Conservation (phyloP, 441 rosid species). For the Erodium moschatum region DNA sequence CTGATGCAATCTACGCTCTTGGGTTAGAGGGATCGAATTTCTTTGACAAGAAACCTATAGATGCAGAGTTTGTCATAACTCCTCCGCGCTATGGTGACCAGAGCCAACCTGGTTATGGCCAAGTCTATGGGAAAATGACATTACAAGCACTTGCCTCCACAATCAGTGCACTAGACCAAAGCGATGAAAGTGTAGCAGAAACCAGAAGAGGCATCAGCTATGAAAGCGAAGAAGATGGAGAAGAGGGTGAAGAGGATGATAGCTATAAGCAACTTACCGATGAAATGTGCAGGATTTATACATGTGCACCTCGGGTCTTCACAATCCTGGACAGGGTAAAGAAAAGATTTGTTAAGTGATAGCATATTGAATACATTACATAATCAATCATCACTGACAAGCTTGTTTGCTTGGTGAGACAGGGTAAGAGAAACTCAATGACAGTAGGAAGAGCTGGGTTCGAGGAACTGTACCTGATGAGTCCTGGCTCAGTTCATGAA, state of each 20-base stretch:
- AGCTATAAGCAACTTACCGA: conserved; percentile 53
- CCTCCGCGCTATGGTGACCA: conserved; percentile 34
- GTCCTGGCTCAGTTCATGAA: conserved; percentile 72
- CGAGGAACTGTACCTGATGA: conserved; percentile 61
- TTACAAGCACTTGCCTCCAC: conserved; percentile 19
- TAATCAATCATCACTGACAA: neutral
- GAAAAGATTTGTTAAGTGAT: neutral
- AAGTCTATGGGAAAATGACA: conserved; percentile 21
- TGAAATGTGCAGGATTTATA: conserved; percentile 71
- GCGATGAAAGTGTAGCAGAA: conserved; percentile 12
- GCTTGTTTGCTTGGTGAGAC: conserved; percentile 15
- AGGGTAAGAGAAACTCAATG: conserved; percentile 86
- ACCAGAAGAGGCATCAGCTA: neutral
- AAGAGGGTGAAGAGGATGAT: conserved; percentile 59
- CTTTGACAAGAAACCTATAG: conserved; percentile 33
- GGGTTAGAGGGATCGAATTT: conserved; percentile 66
- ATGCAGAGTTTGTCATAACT: conserved; percentile 33
- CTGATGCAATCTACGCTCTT: conserved; percentile 63
- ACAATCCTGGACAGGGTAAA: conserved; percentile 70
- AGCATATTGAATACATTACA: neutral
- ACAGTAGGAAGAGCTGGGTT: conserved; percentile 58
- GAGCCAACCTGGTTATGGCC: conserved; percentile 16
- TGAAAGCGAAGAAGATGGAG: conserved; percentile 25
- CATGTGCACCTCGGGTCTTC: conserved; percentile 59
- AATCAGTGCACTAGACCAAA: conserved; percentile 15